These are phyloP conservation scores for Zea mays DNA, from an alignment of 176 grass and related monocot genomes.

Conservation along the genomic window DNA sequence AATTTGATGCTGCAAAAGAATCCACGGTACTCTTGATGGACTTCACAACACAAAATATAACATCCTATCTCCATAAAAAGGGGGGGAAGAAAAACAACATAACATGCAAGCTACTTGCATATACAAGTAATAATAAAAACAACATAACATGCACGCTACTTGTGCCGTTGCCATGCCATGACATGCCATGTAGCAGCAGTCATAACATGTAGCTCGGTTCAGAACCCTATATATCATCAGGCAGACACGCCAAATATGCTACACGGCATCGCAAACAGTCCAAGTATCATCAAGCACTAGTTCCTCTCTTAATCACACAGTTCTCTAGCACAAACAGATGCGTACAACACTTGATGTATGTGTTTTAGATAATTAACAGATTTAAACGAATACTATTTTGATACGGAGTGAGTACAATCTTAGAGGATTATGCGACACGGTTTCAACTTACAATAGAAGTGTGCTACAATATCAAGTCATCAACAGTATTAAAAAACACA, in stretches of 20 bases:
- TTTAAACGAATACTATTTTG: too few species aligned
- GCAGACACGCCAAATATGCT: background rate
- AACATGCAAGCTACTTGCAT: background rate
- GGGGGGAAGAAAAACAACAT: background rate
- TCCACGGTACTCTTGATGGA: background rate
- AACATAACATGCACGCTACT: background rate
- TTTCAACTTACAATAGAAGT: conserved; percentile 10
- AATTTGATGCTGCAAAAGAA: background rate
- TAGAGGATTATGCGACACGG: background rate
- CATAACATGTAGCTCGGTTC: background rate
- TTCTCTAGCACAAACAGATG: background rate
- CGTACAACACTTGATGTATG: too few species aligned
- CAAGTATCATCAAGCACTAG: conserved; percentile 17
- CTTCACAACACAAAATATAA: background rate
- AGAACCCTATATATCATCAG: background rate
- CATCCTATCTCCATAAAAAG: background rate
- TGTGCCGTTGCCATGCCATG: background rate
- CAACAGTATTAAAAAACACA: background rate
- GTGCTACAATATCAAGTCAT: background rate
- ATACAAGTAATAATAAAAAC: background rate
- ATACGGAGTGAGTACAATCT: too few species aligned
- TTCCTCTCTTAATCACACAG: background rate
- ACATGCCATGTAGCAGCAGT: too few species aligned
- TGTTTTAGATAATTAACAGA: too few species aligned
- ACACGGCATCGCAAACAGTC: background rate